Base-by-base conservation (phyloP, 345 rosid species). In the Melastoma malabathricum region DNA sequence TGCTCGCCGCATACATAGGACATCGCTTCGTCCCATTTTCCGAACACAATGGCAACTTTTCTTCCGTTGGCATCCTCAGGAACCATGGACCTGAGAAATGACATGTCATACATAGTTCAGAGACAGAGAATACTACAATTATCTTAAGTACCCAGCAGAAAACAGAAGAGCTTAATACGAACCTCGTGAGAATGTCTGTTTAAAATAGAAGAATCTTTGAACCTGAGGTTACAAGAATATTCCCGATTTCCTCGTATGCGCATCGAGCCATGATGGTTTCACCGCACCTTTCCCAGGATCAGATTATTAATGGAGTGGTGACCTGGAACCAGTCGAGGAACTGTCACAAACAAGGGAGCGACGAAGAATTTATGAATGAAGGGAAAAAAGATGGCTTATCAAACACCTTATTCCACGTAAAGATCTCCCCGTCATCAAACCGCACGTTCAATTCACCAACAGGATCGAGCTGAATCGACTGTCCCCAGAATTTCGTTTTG, bases 131-230 rank as follows among this genome's bases (percentile, higher is more conserved):
- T 2, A 22, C 25, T 22, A 4, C 25, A 22, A 22, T 22, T 2
- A 22, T 22, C 10, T 8, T 7, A 34, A 34, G 41, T 9, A 7
- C 12, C 1, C 2, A 34, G 12, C 41, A 34, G 41, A 34, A 3
- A 2, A 5, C 12, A 2, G 41, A 34, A 7, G 41, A 34, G 41
- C 41, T 18, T 31, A 48, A 20, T 41, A 60, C 75, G 60, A 59
- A 88, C 99, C 81, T 88, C 95, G 73, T 67, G 97, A 29, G 95
- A 94, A 68, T 81, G 88, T 72, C 99, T 72, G 66, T 93, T 95
- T 47, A 93, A 88, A 59, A 93, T 68, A 22, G 97, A 83, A 59
- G 82, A 83, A 63, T 88, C 95, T 56, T 93, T 93, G 75, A 93
- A 93, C 75, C n/a, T n/a, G n/a, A n/a, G n/a, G n/a, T n/a, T n/a